Base-by-base conservation (phyloP, 495 filamentous ascomycete genomes). In the Patellaria atrata region DNA sequence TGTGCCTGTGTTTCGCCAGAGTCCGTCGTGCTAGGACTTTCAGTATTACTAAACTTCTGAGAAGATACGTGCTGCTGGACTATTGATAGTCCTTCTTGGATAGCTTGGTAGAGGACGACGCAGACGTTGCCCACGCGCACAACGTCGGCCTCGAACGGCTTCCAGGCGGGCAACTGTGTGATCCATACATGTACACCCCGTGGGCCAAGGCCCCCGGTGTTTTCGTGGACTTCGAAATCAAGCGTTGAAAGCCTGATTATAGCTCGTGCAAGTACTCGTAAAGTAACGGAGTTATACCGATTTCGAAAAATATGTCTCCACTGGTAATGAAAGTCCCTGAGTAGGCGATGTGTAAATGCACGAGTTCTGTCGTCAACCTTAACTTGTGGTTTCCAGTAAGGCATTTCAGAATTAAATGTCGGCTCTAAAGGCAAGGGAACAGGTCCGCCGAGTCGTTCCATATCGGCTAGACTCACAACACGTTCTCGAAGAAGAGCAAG, bases 401-500 rank as follows among this genome's bases (percentile, higher is more conserved):
- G 26, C 36, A 17, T 22, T 22, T 39, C 27, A 31, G 36, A 22
- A 31, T 39, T 20, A 21, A 39, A 32, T 18, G 26, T 31, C 16
- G 27, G 27, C 16, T 39, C 27, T 19, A 39, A 39, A 31, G 36
- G 36, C 27, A 39, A 14, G 21, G 36, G 36, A 22, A 39, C 14
- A 39, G 36, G 36, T 12, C 27, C 36, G 27, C 27, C 36, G 25
- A 39, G 36, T 15, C 19, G 27, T 39, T 39, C 27, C 36, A 39
- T 39, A 32, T 39, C 27, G 25, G 27, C 27, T 31, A 39, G 27
- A 39, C 36, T 39, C 36, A 39, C 36, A 39, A 16, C 36, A 39
- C 36, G 36, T 21, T 39, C 36, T 39, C 36, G 36, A 31, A 39
- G 36, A 32, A 39, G 36, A 39, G 24, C 36, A 27, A 39, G 26